phyloP scores from a whole-genome alignment of 1,284 basidiomycete species.

The Cronartium quercuum region DNA sequence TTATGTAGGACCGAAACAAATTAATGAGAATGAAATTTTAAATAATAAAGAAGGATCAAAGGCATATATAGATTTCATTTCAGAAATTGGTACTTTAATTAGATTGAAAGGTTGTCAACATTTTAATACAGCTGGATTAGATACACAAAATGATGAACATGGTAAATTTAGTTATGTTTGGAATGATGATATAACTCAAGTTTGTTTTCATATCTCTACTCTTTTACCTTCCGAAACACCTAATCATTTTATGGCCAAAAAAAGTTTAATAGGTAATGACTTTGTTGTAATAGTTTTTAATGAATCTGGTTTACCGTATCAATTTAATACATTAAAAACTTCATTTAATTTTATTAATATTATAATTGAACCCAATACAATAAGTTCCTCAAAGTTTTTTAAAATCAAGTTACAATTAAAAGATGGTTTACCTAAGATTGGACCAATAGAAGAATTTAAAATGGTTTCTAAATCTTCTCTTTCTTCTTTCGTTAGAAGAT shows the following conservation, averaged over 20 bases:
- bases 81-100: constrained; percentile 80
- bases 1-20: constrained; percentile 90
- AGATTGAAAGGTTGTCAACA: constrained; percentile 71
- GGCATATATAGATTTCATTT: constrained; percentile 85
- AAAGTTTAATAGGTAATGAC: constrained; percentile 89
- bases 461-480: constrained; percentile 78
- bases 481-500: constrained; percentile 73
- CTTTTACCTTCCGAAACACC: constrained; percentile 78
- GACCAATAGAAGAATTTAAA: constrained; percentile 83
- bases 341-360: constrained; percentile 98
- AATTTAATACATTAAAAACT: constrained; percentile 82
- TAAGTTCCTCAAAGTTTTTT: constrained; percentile 69
- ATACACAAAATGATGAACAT: constrained; percentile 80
- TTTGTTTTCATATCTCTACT: constrained; percentile 91
- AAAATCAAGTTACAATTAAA: constrained; percentile 80
- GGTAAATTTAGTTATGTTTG: constrained; percentile 84
- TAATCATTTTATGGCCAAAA: constrained; percentile 56
- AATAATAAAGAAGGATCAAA: constrained; percentile 87
- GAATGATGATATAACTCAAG: constrained; percentile 96
- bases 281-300: constrained; percentile 95
- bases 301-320: constrained; percentile 78
- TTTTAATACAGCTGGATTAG: constrained; percentile 87
- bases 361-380: constrained; percentile 85
- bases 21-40: constrained; percentile 75
- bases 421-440: constrained; percentile 80